Percentiles rank a stretch among this genome's conserved stretches.
phyloP scores from a whole-genome alignment of 2,329 filamentous ascomycete species.

The Pseudopyricularia cyperi region DNA sequence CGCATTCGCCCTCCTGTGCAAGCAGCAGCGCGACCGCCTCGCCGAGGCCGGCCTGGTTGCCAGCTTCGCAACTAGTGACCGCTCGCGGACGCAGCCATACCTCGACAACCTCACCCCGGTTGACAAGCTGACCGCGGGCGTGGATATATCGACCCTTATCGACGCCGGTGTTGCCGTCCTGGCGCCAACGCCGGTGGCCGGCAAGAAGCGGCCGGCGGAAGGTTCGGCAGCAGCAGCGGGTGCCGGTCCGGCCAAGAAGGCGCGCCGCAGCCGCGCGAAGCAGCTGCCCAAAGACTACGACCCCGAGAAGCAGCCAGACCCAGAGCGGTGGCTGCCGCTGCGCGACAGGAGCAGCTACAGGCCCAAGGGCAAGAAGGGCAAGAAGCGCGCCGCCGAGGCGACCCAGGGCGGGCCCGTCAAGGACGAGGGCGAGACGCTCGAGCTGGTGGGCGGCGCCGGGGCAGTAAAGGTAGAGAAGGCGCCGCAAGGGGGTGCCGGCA shows the following conservation, averaged over 20 bases:
- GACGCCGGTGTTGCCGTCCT: slow-evolving; percentile 48
- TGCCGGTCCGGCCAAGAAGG: slow-evolving; percentile 30
- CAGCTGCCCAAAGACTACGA: slow-evolving; percentile 61
- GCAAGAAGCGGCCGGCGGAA: slow-evolving; percentile 31
- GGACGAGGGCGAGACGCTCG: slow-evolving; percentile 52
- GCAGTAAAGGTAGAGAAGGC: slow-evolving; percentile 52
- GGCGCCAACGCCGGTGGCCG: slow-evolving; percentile 18
- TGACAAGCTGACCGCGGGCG: slow-evolving; percentile 43
- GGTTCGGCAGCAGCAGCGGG: slow-evolving; percentile 18
- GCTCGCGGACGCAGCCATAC: slow-evolving; percentile 39
- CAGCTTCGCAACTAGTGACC: slow-evolving; percentile 53
- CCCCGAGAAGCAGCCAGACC: slow-evolving; percentile 67
- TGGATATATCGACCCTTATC: slow-evolving; percentile 51
- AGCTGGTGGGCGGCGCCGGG: slow-evolving; percentile 49
- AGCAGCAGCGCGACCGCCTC: slow-evolving; percentile 53
- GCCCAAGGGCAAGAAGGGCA: slow-evolving; percentile 85
- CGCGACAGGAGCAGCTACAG: slow-evolving; percentile 79
- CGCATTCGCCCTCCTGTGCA: slow-evolving; percentile 65
- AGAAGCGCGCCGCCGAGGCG: slow-evolving; percentile 56
- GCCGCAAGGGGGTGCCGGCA: slow-evolving; percentile 12
- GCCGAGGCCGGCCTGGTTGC: slow-evolving; percentile 78
- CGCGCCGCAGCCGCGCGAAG: slow-evolving; percentile 41
- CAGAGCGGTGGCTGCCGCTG: slow-evolving; percentile 86
- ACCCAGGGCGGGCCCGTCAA: slow-evolving; percentile 78
- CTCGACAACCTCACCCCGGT: slow-evolving; percentile 47